Conservation (phyloP, 805 yeast genomes). For the Sugiyamaella valdiviana region DNA sequence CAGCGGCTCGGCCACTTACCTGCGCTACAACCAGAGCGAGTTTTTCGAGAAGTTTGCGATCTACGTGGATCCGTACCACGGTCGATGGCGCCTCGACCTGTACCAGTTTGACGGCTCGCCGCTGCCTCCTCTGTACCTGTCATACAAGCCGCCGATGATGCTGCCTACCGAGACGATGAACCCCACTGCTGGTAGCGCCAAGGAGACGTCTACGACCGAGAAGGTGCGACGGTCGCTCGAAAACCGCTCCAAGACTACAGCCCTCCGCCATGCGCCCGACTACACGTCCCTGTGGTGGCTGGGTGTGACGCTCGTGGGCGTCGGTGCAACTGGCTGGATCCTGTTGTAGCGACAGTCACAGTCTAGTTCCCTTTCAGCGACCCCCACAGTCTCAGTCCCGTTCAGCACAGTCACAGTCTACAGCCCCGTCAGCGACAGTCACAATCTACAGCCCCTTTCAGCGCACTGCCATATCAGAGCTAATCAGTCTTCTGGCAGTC, state of each 20-base stretch:
- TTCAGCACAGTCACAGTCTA: too few species aligned
- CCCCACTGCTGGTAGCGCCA: constrained; percentile 50
- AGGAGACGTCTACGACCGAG: constrained; percentile 14
- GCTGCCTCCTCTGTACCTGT: constrained; percentile 83
- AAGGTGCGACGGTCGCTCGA: constrained; percentile 66
- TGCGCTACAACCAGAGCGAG: constrained; percentile 66
- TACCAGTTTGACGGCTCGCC: constrained; percentile 67
- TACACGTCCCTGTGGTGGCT: constrained; percentile 35
- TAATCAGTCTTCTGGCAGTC: too few species aligned
- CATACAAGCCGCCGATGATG: constrained; percentile 93
- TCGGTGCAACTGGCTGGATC: constrained; percentile 35
- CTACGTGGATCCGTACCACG: constrained; percentile 70
- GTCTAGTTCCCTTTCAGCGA: too few species aligned
- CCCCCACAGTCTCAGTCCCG: too few species aligned
- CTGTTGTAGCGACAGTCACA: constrained; percentile 16
- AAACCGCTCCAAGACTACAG: constrained; percentile 73
- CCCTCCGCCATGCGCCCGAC: constrained; percentile 31
- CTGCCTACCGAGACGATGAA: constrained; percentile 87
- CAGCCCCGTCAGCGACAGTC: too few species aligned
- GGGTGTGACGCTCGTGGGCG: constrained; percentile 33
- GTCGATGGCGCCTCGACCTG: constrained; percentile 68
- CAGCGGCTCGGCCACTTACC: constrained; percentile 42
- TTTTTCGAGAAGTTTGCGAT: constrained; percentile 53
- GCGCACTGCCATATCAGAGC: too few species aligned
- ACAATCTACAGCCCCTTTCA: too few species aligned